Evolutionary conservation across 1,284 basidiomycete genomes (phyloP).

Genomic region (Cryptococcus depauperatus): DNA sequence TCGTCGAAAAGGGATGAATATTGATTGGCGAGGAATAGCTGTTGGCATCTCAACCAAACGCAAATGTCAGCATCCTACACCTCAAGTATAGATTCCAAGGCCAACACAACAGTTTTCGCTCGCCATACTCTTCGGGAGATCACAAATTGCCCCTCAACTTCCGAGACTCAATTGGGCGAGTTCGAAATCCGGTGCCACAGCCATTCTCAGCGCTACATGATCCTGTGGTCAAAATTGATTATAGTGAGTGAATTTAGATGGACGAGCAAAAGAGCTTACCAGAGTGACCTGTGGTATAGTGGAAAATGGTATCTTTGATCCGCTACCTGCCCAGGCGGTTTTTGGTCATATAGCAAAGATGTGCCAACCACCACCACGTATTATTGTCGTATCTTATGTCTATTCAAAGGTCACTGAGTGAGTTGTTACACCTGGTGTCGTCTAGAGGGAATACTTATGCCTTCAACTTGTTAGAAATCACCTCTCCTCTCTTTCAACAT

Average conservation of each 20-base stretch:
- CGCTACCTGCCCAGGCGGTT: slow-evolving; percentile 35
- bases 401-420: slow-evolving; percentile 30
- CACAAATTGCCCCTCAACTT: slow-evolving; percentile 17
- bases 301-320: slow-evolving; percentile 34
- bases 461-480: slow-evolving; percentile 24
- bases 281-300: slow-evolving; percentile 12
- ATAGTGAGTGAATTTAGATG: slow-evolving; percentile 22
- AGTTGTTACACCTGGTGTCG: slow-evolving; percentile 7
- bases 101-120: slow-evolving; percentile 8
- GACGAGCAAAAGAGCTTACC: background rate
- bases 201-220: slow-evolving; percentile 37
- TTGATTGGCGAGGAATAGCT: slow-evolving; percentile 9
- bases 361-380: slow-evolving; percentile 33
- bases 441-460: background rate
- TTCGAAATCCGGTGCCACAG: slow-evolving; percentile 28
- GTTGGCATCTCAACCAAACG: slow-evolving; percentile 11
- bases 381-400: slow-evolving; percentile 39
- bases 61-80: slow-evolving; percentile 33
- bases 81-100: slow-evolving; percentile 38
- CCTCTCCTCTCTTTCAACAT: slow-evolving; percentile 27
- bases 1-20: too few species aligned
- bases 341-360: slow-evolving; percentile 30
- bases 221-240: slow-evolving; percentile 37
- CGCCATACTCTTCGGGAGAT: slow-evolving; percentile 14
- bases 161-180: slow-evolving; percentile 12